Base-by-base conservation (phyloP, 2,329 filamentous ascomycete species). In the Domatiomyces globalis region DNA sequence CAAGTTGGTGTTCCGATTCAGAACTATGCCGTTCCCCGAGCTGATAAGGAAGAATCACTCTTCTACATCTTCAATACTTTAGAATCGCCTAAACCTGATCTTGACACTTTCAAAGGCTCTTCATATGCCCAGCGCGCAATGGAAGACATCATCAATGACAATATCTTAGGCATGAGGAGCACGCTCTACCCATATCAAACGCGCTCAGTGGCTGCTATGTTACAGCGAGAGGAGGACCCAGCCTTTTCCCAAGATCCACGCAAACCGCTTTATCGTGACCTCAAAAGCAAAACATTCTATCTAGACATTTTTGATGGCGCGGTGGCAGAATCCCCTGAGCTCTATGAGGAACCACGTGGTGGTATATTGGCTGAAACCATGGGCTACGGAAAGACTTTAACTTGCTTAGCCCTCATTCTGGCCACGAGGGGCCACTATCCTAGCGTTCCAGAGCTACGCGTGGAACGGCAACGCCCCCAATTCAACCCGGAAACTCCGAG, bases 321-420 rank as follows among this genome's bases (percentile, higher is more conserved):
- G 0, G 75, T 87, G 46, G 64, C 85, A 0, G 72, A 73, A 36
- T 77, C 84, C n/a, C 81, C 85, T 9, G 75, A 77, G 2, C 77
- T 78, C 53, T 95, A 90, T 59, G 87, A 92, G 45, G 76, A 80
- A 22, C 77, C 82, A 4, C 74, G 76, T 52, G 88, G 89, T 33
- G 90, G 69, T 2, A 70, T 73, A 22, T 64, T 73, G 20, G 69
- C 70, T 8, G 70, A 72, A 51, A 71, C 69, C 15, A 74, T 73
- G 71, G 75, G 75, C 27, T 69, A 72, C 46, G 89, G 90, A 0
- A 96, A 95, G 69, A 95, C 90, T 0, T 68, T 95, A 22, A 94
- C 95, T 9, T 90, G 85, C 56, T 69, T 96, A 17, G 75, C 83
- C 5, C 69, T 87, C 1, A 81, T 95, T 42, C 71, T 94, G 22